These are phyloP conservation scores for Saposhnikovia divaricata DNA, from an alignment of 129 eudicot genomes.

Conservation along the genomic window DNA sequence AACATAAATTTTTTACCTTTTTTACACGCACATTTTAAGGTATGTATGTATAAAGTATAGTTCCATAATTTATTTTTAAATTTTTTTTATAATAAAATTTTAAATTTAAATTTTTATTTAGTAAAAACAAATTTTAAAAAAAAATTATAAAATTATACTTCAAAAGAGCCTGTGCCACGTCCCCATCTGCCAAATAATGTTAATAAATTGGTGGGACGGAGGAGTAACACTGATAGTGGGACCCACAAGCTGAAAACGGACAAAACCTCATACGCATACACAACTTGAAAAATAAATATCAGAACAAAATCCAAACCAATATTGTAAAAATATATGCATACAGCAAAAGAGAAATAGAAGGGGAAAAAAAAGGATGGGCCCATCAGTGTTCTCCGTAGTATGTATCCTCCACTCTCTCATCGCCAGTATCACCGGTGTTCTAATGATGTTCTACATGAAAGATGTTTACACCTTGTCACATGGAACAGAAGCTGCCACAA, in stretches of 20 bases:
- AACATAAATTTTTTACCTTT: too few relatives aligned
- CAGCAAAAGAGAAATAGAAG: not conserved
- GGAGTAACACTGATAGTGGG: not conserved
- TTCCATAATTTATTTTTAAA: too few relatives aligned
- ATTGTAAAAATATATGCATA: not conserved
- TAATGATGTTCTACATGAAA: conserved; percentile 14
- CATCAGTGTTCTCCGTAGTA: conserved; percentile 6
- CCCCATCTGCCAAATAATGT: too few relatives aligned
- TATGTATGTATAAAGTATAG: too few relatives aligned
- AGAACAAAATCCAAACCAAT: not conserved
- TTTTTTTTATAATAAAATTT: too few relatives aligned
- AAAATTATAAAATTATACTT: too few relatives aligned
- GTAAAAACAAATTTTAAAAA: too few relatives aligned
- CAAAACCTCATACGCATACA: not conserved
- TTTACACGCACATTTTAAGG: too few relatives aligned
- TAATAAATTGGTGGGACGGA: too few relatives aligned
- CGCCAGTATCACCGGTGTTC: conserved; percentile 10
- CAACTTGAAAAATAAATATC: not conserved
- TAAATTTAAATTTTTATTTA: too few relatives aligned
- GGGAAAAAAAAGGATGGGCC: not conserved
- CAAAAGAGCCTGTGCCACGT: too few relatives aligned
- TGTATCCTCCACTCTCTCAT: conserved; percentile 10
- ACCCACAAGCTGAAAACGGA: not conserved
- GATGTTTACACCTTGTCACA: conserved; percentile 11
- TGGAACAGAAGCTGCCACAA: conserved; percentile 6